Conservation (phyloP, 768 basidiomycete species). For the Dioszegia crocea region DNA sequence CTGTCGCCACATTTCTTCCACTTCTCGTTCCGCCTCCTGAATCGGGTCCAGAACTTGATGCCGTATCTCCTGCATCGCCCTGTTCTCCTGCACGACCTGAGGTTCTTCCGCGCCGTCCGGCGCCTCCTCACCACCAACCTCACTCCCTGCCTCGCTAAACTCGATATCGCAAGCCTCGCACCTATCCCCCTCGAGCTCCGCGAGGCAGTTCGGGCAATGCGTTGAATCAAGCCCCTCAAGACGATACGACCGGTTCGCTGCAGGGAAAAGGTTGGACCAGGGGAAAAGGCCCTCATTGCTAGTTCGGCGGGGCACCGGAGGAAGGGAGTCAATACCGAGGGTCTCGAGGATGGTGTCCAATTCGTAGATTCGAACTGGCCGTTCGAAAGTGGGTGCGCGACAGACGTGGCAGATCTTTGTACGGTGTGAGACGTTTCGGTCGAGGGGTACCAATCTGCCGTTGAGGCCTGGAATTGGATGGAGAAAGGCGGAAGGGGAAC, state of each 20-base stretch:
- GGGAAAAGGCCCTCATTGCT: conserved; percentile 13
- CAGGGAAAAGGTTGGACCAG: conserved; percentile 35
- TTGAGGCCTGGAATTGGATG: not conserved
- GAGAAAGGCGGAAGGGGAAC: conserved; percentile 22
- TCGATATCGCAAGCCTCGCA: conserved; percentile 24
- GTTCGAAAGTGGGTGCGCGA: conserved; percentile 25
- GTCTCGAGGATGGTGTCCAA: conserved; percentile 29
- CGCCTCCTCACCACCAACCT: conserved; percentile 8
- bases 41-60: not conserved
- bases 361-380: conserved; percentile 30
- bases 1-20: not conserved
- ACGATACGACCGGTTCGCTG: conserved; percentile 22
- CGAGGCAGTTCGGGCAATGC: conserved; percentile 34
- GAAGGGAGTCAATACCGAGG: conserved; percentile 19
- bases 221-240: conserved; percentile 15
- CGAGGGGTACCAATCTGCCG: not conserved
- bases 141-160: conserved; percentile 13
- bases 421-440: conserved; percentile 28
- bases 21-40: not conserved
- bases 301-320: conserved; percentile 15
- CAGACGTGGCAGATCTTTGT: conserved; percentile 39
- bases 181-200: conserved; percentile 19
- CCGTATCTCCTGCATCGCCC: not conserved
- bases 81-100: not conserved
- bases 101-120: too few relatives aligned